Evolutionary conservation across 352 stramenopile species (phyloP).

Genomic region (Phytophthora tentaculata): DNA sequence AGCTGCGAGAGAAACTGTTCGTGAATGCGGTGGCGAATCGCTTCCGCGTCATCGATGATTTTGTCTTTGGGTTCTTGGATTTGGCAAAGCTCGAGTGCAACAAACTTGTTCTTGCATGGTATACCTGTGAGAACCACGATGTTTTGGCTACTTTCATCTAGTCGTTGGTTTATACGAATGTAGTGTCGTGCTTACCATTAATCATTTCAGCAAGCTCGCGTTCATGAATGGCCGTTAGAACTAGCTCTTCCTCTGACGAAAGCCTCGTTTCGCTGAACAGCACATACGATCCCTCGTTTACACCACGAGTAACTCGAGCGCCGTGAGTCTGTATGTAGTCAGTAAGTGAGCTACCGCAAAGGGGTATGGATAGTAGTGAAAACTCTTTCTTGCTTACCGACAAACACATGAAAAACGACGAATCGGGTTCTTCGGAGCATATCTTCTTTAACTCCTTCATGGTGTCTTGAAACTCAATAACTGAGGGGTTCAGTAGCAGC

Average conservation of each 20-base stretch:
- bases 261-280: conserved; percentile 75
- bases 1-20: conserved; percentile 47
- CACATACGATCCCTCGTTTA: conserved; percentile 71
- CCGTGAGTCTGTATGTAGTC: conserved; percentile 71
- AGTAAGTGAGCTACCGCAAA: background rate
- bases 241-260: conserved; percentile 72
- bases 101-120: conserved; percentile 66
- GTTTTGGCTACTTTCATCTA: background rate
- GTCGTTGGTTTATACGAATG: background rate
- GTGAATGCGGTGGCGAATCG: conserved; percentile 57
- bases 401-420: conserved; percentile 71
- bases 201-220: conserved; percentile 66
- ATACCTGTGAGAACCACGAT: conserved; percentile 45
- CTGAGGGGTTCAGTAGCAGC: conserved; percentile 79
- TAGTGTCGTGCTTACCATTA: conserved; percentile 37
- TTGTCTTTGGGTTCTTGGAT: conserved; percentile 55
- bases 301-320: conserved; percentile 56
- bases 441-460: conserved; percentile 66
- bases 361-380: background rate
- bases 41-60: conserved; percentile 32
- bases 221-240: conserved; percentile 71
- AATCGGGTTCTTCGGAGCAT: conserved; percentile 40
- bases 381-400: conserved; percentile 41
- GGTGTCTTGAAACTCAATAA: conserved; percentile 83
- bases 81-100: conserved; percentile 76